Conservation (phyloP, 306 rosid genomes). For the Psophocarpus tetragonolobus region DNA sequence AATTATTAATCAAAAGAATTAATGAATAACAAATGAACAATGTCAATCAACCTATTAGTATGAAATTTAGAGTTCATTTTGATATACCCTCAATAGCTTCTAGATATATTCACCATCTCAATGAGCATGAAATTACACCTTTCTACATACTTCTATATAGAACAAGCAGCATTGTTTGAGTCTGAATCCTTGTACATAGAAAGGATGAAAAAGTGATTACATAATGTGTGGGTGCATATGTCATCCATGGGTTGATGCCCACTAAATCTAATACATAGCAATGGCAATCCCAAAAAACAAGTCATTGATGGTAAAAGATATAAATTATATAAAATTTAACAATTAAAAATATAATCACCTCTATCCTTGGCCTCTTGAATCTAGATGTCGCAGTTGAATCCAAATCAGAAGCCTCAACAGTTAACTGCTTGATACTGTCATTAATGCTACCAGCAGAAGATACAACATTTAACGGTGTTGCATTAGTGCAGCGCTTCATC, state of each 20-base stretch:
- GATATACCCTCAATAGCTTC: not conserved
- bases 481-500: conserved; percentile 88
- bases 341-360: conserved; percentile 51
- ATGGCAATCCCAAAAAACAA: not conserved
- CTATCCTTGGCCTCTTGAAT: conserved; percentile 75
- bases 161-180: not conserved
- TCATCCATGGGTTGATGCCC: not conserved
- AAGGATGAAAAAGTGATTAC: not conserved
- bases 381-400: conserved; percentile 92
- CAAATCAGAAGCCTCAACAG: conserved; percentile 76
- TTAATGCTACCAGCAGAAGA: conserved; percentile 79
- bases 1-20: not conserved
- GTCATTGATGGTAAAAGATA: not conserved
- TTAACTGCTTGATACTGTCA: conserved; percentile 68
- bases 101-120: conserved; percentile 4
- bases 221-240: not conserved
- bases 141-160: not conserved
- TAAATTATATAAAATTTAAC: conserved; percentile 3
- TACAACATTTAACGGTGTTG: conserved; percentile 83
- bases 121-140: conserved; percentile 16
- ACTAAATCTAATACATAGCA: not conserved
- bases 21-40: not conserved
- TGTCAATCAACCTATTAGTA: not conserved
- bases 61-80: not conserved
- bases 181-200: not conserved